Conservation (phyloP, 225 moss, liverwort and hornwort genomes). For the Polytrichum commune region DNA sequence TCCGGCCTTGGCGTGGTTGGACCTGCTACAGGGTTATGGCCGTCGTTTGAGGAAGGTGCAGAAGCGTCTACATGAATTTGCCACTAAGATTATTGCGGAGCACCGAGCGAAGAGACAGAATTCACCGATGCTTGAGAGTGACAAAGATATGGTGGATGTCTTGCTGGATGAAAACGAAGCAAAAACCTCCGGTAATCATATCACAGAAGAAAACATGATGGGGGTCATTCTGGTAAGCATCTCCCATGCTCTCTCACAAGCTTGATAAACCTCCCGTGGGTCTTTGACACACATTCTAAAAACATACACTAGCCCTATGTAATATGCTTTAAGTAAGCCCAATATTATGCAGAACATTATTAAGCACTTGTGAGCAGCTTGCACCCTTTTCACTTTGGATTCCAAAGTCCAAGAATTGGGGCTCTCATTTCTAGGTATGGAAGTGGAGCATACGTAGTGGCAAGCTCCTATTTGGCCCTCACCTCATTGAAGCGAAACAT, state of each 20-base stretch:
- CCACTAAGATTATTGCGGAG: slow-evolving; percentile 7
- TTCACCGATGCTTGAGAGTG: neutral
- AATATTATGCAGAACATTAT: too few relatives aligned
- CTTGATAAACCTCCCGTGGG: too few relatives aligned
- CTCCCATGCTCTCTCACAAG: too few relatives aligned
- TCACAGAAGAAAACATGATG: slow-evolving; percentile 7
- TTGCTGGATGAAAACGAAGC: neutral
- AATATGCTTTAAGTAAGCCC: neutral
- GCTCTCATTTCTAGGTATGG: neutral
- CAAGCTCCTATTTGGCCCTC: too few relatives aligned
- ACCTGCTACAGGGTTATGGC: neutral
- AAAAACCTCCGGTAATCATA: neutral
- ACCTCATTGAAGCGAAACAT: too few relatives aligned
- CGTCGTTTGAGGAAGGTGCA: neutral
- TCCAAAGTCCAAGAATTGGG: too few relatives aligned
- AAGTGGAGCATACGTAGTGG: too few relatives aligned
- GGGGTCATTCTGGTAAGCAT: slow-evolving; percentile 1
- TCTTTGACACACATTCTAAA: too few relatives aligned
- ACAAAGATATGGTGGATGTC: slow-evolving; percentile 4
- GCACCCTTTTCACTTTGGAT: too few relatives aligned
- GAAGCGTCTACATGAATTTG: neutral
- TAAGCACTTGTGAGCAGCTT: neutral
- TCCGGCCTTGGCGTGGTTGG: slow-evolving; percentile 7
- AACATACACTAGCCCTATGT: too few relatives aligned
- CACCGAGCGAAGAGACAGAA: slow-evolving; percentile 1